Evolutionary conservation across 108 stramenopile species (phyloP), one percentile per base, ranked within the genome.

Genomic region (Cyclostephanos invisitatus): DNA sequence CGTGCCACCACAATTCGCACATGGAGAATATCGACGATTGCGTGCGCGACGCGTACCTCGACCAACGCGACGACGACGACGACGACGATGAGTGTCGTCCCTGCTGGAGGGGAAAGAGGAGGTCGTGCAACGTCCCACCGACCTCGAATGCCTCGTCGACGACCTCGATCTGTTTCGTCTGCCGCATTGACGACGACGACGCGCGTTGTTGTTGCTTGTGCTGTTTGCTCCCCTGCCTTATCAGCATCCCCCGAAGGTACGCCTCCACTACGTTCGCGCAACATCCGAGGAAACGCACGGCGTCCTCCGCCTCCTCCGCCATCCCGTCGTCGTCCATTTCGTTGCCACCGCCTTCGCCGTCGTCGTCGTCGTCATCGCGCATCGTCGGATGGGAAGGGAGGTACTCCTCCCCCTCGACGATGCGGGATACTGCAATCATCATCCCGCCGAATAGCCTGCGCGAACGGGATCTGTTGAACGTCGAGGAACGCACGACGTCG

Each of bases 1-100:
- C 67, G 49, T 83, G 67, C 96, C 96, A 98, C 90, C 90, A 97
- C 50, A 42, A 57, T 78, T 97, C 96, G 63, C 96, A 98, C 58
- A 96, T 62, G 22, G 72, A 59, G 21, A 86, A 77, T 55, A 98
- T 90, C 27, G 80, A 63, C 21, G 69, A 67, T 70, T 87, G 83
- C 11, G 88, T 67, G 5, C 73, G 62, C 35, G 73, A 40, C 17
- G 85, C 90, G 53, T 91, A 78, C 18, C 62, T 56, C 21, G 32
- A 51, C 44, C 44, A 46, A 14, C 44, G 44, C 18, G 60, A 38
- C 36, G 62, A 24, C 64, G 44, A 18, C 21, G 21, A 1, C 18
- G 35, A 17, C 22, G 44, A 46, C 44, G 12, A 15, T 15, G 1
- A 2, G 2, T 15, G 15, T 1, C 44, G 44, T 67, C 88, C 92